Evolutionary conservation across 768 basidiomycete species (phyloP), one percentile per base, ranked within the genome.

Genomic region (Pholiota molesta): DNA sequence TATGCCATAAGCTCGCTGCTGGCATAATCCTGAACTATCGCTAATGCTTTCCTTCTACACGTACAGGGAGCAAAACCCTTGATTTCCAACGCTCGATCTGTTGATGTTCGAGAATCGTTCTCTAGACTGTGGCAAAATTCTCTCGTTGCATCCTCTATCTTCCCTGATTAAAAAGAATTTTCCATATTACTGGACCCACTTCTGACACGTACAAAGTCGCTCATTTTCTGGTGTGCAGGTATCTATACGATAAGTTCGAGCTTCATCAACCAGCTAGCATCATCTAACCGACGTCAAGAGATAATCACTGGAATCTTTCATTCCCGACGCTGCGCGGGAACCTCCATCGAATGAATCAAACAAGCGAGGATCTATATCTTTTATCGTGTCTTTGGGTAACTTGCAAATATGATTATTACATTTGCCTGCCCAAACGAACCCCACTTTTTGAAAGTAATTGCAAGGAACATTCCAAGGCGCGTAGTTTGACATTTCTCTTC

Each of bases 381-480:
- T 53, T 17, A 53, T 14, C 45, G 3, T 53, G 19, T 55, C 54
- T 14, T 31, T 53, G 52, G 33, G 4, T 53, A 2, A 53, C 11
- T 9, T 31, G 10, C 31, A 29, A 8, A 26, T 10, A 56, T 44
- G 10, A 55, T 37, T 23, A 35, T 31, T 19, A 42, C 8, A 8
- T 23, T 31, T n/a, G 7, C 9, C 44, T 19, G 14, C 29, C 40
- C 44, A 45, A 17, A n/a, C 13, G 17, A 23, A 17, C 5, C 45
- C 33, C 3, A 10, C n/a, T 11, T 26, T 67, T 52, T 61, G 29
- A 67, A 65, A 55, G 61, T 59, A 11, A 55, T 60, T 16, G 66
- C 63, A 17, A 67, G 59, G 21, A 67, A 39, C 33, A 49, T 67
- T 8, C 54, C 61, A 59, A 61, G 63, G n/a, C 61, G 58, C 19